Evolutionary conservation across 73 alveolate genomes (phyloP).

Genomic region (Paraurostyla sp.): DNA sequence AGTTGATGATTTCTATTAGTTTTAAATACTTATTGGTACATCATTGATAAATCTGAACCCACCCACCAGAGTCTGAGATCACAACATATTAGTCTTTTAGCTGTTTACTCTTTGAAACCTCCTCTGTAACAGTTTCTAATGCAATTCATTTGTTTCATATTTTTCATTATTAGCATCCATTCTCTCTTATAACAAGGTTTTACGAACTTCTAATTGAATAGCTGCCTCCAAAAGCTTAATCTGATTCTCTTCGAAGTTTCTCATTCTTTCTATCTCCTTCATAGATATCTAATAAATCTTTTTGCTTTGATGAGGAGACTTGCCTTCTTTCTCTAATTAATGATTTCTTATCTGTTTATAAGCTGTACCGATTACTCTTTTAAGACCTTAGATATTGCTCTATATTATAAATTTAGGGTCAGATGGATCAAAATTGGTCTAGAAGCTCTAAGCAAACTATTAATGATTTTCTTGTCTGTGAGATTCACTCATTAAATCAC

Average conservation of each 20-base stretch:
- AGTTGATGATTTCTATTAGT: too few species aligned
- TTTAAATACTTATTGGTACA: too few species aligned
- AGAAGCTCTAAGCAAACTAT: too few species aligned
- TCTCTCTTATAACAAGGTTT: neutral
- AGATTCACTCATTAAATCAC: too few species aligned
- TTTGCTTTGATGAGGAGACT: neutral
- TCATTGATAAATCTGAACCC: too few species aligned
- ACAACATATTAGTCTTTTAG: too few species aligned
- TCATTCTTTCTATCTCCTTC: slow-evolving; percentile 44
- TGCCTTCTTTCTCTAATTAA: neutral
- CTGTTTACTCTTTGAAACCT: neutral
- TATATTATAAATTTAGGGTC: neutral
- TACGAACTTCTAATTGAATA: neutral
- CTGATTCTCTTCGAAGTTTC: slow-evolving; percentile 11
- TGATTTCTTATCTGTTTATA: neutral
- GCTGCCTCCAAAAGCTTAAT: slow-evolving; percentile 23
- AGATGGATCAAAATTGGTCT: neutral
- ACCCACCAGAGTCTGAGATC: too few species aligned
- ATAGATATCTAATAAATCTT: neutral
- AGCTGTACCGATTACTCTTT: slow-evolving; percentile 8
- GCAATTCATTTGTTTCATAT: neutral
- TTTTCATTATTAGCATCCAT: neutral
- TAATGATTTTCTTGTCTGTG: too few species aligned
- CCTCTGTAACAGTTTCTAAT: neutral
- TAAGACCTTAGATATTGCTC: neutral